These are phyloP conservation scores for Corymbia calophylla DNA, from an alignment of 441 rosid species.

Conservation along the genomic window DNA sequence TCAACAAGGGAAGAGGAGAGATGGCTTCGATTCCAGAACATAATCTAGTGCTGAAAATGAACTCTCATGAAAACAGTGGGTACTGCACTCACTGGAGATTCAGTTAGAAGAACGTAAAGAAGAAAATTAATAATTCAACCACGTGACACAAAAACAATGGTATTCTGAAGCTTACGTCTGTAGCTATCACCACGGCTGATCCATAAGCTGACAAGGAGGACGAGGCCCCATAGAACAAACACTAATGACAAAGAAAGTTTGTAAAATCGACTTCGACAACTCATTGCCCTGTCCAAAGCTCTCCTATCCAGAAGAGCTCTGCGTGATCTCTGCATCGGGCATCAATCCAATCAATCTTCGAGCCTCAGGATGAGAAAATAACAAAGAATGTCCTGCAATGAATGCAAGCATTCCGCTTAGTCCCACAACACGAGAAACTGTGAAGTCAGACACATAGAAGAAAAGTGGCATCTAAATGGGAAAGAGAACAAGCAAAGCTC, in stretches of 20 bases:
- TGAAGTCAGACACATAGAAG: not conserved
- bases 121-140: not conserved
- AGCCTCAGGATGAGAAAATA: not conserved
- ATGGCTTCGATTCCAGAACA: not conserved
- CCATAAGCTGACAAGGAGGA: conserved; percentile 59
- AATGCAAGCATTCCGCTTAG: not conserved
- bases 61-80: not conserved
- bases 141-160: not conserved
- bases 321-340: conserved; percentile 92
- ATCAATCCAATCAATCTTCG: conserved; percentile 30
- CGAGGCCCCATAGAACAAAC: conserved; percentile 63
- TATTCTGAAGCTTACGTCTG: conserved; percentile 30
- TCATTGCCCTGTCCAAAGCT: conserved; percentile 34
- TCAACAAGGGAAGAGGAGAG: not conserved
- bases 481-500: not conserved
- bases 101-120: not conserved
- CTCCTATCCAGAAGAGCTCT: conserved; percentile 77
- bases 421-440: not conserved
- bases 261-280: conserved; percentile 40
- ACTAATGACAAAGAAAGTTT: conserved; percentile 70
- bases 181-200: conserved; percentile 55
- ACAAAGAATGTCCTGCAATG: not conserved
- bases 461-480: not conserved
- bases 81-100: not conserved
- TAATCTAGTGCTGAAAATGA: not conserved